These are phyloP conservation scores for Phyllostachys edulis DNA, from an alignment of 176 grass and related monocot genomes.

Conservation along the genomic window DNA sequence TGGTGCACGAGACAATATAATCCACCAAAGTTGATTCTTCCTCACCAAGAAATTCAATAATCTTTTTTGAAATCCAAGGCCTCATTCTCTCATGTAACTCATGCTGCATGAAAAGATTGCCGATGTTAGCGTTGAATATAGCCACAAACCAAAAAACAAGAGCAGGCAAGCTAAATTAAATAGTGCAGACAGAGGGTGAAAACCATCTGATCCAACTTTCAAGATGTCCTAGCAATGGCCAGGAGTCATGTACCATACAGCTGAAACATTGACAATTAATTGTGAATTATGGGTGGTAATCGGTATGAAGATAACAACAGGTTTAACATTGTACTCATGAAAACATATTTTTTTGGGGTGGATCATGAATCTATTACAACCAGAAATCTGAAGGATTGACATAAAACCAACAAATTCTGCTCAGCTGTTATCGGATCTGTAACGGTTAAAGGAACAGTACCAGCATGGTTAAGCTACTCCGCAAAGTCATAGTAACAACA, in stretches of 20 bases:
- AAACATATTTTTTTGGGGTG: background rate
- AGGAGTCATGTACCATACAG: background rate
- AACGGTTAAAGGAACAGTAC: background rate
- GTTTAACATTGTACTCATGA: background rate
- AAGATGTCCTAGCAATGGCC: background rate
- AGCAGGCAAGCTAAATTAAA: background rate
- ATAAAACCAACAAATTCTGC: background rate
- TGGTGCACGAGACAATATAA: slow-evolving; percentile 91
- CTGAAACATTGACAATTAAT: background rate
- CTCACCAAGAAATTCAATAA: slow-evolving; percentile 95
- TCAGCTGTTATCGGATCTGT: background rate
- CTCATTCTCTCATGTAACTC: slow-evolving; percentile 94
- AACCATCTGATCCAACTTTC: background rate
- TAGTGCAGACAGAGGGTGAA: background rate
- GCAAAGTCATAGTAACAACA: background rate
- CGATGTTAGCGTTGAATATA: slow-evolving; percentile 23
- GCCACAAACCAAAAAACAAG: background rate
- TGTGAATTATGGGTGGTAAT: background rate
- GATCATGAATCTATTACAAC: background rate
- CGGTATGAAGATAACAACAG: background rate
- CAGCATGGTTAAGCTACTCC: background rate
- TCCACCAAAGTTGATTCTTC: slow-evolving; percentile 98
- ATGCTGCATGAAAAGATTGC: slow-evolving; percentile 53
- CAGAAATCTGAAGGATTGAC: background rate
- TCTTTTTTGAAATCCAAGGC: slow-evolving; percentile 98